Conservation (phyloP, 305 asterid species). For the Fraxinus greggii region DNA sequence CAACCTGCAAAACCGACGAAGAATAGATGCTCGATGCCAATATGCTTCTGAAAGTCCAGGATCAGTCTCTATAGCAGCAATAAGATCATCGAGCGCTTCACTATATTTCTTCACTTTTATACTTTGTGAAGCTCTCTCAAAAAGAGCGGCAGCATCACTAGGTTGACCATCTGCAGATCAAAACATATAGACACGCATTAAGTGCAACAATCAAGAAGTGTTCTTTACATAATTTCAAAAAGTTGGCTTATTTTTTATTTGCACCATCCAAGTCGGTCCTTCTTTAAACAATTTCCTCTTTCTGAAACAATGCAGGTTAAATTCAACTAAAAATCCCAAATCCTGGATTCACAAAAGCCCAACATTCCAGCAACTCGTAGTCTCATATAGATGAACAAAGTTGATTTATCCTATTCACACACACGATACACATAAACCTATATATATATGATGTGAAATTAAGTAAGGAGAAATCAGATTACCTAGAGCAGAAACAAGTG, state of each 20-base stretch:
- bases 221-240: background rate
- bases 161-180: conserved; percentile 58
- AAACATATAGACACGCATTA: conserved; percentile 7
- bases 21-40: conserved; percentile 72
- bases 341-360: background rate
- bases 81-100: conserved; percentile 82
- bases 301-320: background rate
- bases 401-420: background rate
- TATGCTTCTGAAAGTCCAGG: conserved; percentile 81
- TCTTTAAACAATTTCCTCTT: background rate
- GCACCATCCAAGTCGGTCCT: background rate
- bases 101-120: conserved; percentile 77
- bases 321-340: conserved; percentile 13
- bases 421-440: background rate
- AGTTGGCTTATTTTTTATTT: background rate
- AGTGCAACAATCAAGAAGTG: background rate
- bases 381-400: background rate
- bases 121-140: conserved; percentile 71
- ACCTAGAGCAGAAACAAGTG: conserved; percentile 77
- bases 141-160: conserved; percentile 66
- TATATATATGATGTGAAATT: background rate
- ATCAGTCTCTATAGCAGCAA: conserved; percentile 84
- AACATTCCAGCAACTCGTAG: background rate
- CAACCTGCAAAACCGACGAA: conserved; percentile 85
- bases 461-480: background rate